Conservation (phyloP, 768 basidiomycete genomes). For the Pisolithus tinctorius region DNA sequence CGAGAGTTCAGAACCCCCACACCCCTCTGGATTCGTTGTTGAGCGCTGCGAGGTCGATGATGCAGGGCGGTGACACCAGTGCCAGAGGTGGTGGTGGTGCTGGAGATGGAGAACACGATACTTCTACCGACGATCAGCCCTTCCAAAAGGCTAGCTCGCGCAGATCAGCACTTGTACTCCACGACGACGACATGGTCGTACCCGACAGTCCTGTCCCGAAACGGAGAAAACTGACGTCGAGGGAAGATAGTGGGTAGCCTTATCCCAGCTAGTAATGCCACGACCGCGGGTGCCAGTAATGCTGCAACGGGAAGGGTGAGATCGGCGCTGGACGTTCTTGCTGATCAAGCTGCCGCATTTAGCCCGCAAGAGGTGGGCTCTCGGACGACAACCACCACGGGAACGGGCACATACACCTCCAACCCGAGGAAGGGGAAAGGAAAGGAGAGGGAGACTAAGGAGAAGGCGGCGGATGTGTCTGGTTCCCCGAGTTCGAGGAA, state of each 20-base stretch:
- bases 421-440: constrained; percentile 14
- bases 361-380: constrained; percentile 29
- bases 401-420: too few species aligned
- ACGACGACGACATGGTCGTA: background rate
- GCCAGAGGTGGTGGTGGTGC: too few species aligned
- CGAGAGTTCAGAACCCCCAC: constrained; percentile 23
- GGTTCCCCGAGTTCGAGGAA: background rate
- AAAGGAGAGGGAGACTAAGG: constrained; percentile 19
- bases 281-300: background rate
- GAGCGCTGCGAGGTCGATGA: constrained; percentile 54
- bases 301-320: constrained; percentile 24
- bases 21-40: constrained; percentile 55
- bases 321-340: constrained; percentile 65
- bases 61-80: constrained; percentile 30
- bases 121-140: constrained; percentile 19
- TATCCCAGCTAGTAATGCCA: too few species aligned
- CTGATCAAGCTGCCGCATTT: constrained; percentile 63
- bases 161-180: constrained; percentile 11
- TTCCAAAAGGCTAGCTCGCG: constrained; percentile 19
- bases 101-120: constrained; percentile 20
- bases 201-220: constrained; percentile 35
- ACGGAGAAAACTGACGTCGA: constrained; percentile 24
- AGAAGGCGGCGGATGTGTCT: constrained; percentile 8
- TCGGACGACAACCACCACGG: background rate
- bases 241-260: constrained; percentile 4